Percentiles rank a stretch among this genome's conserved stretches.
Conservation (phyloP, 176 grass and related monocot species). For the Aegilops speltoides region DNA sequence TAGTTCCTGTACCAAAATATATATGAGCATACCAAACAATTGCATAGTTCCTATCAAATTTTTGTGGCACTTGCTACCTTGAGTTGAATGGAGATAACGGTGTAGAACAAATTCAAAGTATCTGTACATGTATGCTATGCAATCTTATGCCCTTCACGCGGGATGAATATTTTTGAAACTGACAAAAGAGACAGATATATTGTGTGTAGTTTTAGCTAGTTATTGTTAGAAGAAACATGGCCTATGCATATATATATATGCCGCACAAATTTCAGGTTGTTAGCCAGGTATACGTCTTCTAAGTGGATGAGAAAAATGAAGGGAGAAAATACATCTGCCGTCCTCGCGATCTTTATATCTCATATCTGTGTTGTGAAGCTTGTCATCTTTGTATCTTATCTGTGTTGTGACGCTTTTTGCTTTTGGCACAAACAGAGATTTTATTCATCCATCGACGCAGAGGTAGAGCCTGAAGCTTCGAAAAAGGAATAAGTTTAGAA, state of each 20-base stretch:
- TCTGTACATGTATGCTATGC: slow-evolving; percentile 26
- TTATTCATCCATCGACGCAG: too few relatives aligned
- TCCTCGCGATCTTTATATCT: too few relatives aligned
- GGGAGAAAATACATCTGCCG: not conserved
- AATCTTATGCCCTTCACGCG: not conserved
- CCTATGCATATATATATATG: too few relatives aligned
- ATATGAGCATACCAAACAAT: not conserved
- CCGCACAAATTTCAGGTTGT: not conserved
- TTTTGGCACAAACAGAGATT: too few relatives aligned
- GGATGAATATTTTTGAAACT: not conserved
- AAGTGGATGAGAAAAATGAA: not conserved
- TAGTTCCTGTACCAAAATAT: not conserved
- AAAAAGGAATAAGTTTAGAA: too few relatives aligned
- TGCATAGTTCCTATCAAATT: not conserved
- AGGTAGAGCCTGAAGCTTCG: too few relatives aligned
- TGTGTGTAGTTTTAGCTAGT: not conserved
- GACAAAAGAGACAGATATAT: not conserved
- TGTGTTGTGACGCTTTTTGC: too few relatives aligned
- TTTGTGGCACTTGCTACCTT: not conserved
- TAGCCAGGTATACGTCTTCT: not conserved
- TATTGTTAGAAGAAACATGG: not conserved
- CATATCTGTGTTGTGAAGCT: not conserved
- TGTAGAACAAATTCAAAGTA: not conserved
- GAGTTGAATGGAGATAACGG: not conserved
- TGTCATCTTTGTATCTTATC: not conserved